Evolutionary conservation across 2,329 filamentous ascomycete genomes (phyloP), one percentile per base, ranked within the genome.

Genomic region (Aspergillus felis): DNA sequence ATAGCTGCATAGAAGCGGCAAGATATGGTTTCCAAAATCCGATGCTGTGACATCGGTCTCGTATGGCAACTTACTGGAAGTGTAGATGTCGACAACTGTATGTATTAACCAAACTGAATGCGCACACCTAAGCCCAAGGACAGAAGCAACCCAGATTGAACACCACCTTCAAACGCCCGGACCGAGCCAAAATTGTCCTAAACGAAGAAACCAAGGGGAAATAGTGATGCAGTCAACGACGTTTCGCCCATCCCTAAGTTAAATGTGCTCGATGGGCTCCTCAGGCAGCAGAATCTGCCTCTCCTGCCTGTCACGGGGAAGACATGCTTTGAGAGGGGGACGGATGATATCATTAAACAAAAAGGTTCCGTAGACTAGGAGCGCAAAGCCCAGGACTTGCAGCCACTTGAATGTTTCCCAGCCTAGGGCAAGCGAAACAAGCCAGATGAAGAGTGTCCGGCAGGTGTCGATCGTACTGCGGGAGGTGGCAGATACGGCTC

Each of bases 391-490:
- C 3, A 85, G 73, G 14, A 99, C 91, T 76, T 99, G 94, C 6
- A 99, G 84, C 89, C 91, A 95, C 78, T 97, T 97, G 84, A 99
- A 97, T 0, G 86, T 87, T 78, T 99, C 94, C 94, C 94, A 99
- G 59, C 92, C 92, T 2, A 99, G 84, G 3, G 89, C 91, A 4
- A 99, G 84, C 20, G 91, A 96, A 14, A 96, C 90, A 28, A 99
- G 83, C 94, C 94, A 99, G 76, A 99, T 65, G 78, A 99, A 97
- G 1, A 99, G 84, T 0, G 94, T 99, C 44, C 93, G 87, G 81
- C 92, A 97, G 1, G 94, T 99, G 74, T 99, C 94, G 67, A 99
- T 97, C 32, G 93, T 97, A 32, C 91, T 96, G 60, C 94, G 87
- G 1, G 93, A 91, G 0, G 94, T 99, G 10, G 94, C 94, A 61